Conservation (phyloP, 768 basidiomycete genomes). For the Kwoniella dendrophila region DNA sequence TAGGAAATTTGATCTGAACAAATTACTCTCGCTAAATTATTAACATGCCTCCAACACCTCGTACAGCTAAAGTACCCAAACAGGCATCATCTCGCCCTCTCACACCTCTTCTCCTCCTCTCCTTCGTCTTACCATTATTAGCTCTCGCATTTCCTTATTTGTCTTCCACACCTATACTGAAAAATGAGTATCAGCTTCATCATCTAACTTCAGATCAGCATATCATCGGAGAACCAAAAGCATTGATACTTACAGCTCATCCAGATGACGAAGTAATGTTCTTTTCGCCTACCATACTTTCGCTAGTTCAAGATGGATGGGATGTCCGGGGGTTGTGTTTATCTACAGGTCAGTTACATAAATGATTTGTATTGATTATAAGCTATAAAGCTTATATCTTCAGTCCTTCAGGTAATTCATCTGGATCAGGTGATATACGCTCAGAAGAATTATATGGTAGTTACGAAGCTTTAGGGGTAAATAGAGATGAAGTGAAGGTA, state of each 20-base stretch:
- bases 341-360: conserved; percentile 62
- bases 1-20: no score
- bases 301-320: conserved; percentile 57
- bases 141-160: conserved; percentile 5
- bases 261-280: conserved; percentile 95
- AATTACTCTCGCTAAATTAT: not conserved
- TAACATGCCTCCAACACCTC: conserved; percentile 11
- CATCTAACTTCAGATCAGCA: not conserved
- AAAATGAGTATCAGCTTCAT: not conserved
- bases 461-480: conserved; percentile 70
- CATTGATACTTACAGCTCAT: conserved; percentile 77
- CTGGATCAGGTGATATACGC: conserved; percentile 70
- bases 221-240: not conserved
- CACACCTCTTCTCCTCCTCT: conserved; percentile 8
- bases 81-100: not conserved
- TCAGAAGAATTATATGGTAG: conserved; percentile 66
- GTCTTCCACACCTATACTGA: not conserved
- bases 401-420: conserved; percentile 73
- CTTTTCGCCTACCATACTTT: conserved; percentile 80
- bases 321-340: conserved; percentile 70
- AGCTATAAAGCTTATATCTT: no score
- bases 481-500: conserved; percentile 62
- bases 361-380: not conserved
- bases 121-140: conserved; percentile 7
- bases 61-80: not conserved